phyloP scores from a whole-genome alignment of 108 stramenopile genomes.

The Cylindrotheca fusiformis region DNA sequence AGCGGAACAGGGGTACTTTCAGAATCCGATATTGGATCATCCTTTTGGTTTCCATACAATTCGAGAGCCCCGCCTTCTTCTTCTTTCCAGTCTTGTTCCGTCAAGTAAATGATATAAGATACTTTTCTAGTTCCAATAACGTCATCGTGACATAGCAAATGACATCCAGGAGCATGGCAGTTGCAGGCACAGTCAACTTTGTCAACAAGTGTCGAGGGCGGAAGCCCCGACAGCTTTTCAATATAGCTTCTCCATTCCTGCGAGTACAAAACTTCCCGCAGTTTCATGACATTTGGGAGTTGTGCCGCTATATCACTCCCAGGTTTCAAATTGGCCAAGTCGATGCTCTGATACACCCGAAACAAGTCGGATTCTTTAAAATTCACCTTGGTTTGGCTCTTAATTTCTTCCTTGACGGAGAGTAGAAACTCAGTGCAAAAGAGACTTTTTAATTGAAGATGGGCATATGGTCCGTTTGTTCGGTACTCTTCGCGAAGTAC shows the following conservation, averaged over 20 bases:
- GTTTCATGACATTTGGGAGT: conserved; percentile 72
- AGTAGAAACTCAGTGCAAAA: conserved; percentile 59
- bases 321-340: conserved; percentile 69
- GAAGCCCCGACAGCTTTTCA: conserved; percentile 69
- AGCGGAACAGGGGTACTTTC: conserved; percentile 54
- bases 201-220: conserved; percentile 60
- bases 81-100: conserved; percentile 71
- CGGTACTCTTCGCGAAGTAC: conserved; percentile 30
- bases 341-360: conserved; percentile 88
- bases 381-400: conserved; percentile 85
- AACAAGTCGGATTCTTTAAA: conserved; percentile 97
- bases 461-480: conserved; percentile 56
- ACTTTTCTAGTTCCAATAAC: conserved; percentile 93
- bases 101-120: conserved; percentile 93
- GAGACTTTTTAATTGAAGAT: conserved; percentile 57
- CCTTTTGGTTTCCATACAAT: conserved; percentile 65
- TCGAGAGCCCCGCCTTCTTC: conserved; percentile 92
- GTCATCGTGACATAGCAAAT: conserved; percentile 97
- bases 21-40: conserved; percentile 4
- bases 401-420: conserved; percentile 77
- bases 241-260: conserved; percentile 80
- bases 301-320: conserved; percentile 42
- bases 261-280: conserved; percentile 84
- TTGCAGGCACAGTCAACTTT: conserved; percentile 95
- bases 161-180: conserved; percentile 91